These are phyloP conservation scores for Brasenia schreberi DNA, from an alignment of 164 flowering plant species.

Conservation along the genomic window DNA sequence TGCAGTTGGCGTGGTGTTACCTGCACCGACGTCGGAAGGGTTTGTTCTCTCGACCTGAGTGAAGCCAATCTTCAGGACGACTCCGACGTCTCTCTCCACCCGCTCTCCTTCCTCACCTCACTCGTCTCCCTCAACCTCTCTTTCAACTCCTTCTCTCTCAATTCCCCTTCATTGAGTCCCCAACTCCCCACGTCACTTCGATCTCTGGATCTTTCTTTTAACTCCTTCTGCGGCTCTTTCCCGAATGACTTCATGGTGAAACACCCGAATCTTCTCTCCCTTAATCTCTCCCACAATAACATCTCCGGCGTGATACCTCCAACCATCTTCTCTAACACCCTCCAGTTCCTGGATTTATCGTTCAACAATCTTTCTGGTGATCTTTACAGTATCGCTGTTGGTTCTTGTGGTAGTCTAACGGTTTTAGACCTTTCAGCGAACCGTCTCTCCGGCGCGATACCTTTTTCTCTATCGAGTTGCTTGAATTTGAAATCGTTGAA, in stretches of 20 bases:
- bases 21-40: conserved; percentile 37
- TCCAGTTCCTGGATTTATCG: conserved; percentile 65
- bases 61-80: conserved; percentile 18
- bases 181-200: conserved; percentile 42
- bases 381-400: conserved; percentile 25
- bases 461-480: conserved; percentile 46
- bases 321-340: conserved; percentile 28
- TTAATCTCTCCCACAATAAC: conserved; percentile 53
- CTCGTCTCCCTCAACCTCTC: conserved; percentile 43
- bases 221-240: conserved; percentile 37
- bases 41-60: conserved; percentile 47
- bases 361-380: conserved; percentile 61
- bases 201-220: conserved; percentile 45
- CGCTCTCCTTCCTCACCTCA: conserved; percentile 46
- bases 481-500: conserved; percentile 32
- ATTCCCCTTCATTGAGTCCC: conserved; percentile 36
- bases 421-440: conserved; percentile 55
- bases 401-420: conserved; percentile 36
- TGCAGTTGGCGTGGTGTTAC: conserved; percentile 69
- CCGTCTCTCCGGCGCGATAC: conserved; percentile 32
- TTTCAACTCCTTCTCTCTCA: conserved; percentile 35
- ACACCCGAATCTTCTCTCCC: conserved; percentile 32
- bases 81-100: conserved; percentile 33
- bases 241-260: conserved; percentile 37
- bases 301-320: conserved; percentile 44